Base-by-base conservation (phyloP, 2,329 filamentous ascomycete genomes). In the Fonsecaea monophora region DNA sequence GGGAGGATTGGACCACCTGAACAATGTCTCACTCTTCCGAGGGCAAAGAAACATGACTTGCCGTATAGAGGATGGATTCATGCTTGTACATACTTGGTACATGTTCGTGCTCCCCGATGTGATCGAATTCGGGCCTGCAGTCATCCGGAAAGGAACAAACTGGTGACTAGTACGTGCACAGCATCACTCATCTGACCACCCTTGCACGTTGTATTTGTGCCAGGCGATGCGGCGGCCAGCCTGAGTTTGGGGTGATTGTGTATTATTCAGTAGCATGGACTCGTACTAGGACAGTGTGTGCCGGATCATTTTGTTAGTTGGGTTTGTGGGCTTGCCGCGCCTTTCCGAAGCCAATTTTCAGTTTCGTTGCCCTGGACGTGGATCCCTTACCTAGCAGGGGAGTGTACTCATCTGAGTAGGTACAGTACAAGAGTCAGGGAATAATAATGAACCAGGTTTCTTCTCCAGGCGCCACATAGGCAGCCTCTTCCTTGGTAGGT, bases 61-160 rank as follows among this genome's bases (percentile, higher is more conserved):
- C 18, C 21, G n/a, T 25, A 48, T 50, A 9, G 45, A 50, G 45
- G 6, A 50, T 25, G 18, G 18, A 50, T 50, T 10, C 25, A 25
- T 25, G 25, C 25, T 25, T 25, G 25, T 25, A 25, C 25, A 25
- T 25, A 25, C 25, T 25, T 50, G 13, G 35, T 55, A 13, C 53
- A 34, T 35, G n/a, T 18, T 54, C 18, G 30, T 9, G 9, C 59
- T 3, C 2, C 15, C 18, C 13, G 30, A n/a, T n/a, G 9, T 53
- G 7, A 61, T 53, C 21, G 37, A 45, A 62, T 56, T 35, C 60
- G 60, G 37, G 25, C n/a, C 60, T 48, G 60, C 60, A 55, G 50
- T 56, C 60, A 62, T 56, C 60, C 37, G 32, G 38, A 45, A 37
- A 35, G 34, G 35, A 34, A 48, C 38, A 37, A 34, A 62, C n/a